phyloP scores from a whole-genome alignment of 2,329 filamentous ascomycete genomes.

The Phaeoacremonium minimum region DNA sequence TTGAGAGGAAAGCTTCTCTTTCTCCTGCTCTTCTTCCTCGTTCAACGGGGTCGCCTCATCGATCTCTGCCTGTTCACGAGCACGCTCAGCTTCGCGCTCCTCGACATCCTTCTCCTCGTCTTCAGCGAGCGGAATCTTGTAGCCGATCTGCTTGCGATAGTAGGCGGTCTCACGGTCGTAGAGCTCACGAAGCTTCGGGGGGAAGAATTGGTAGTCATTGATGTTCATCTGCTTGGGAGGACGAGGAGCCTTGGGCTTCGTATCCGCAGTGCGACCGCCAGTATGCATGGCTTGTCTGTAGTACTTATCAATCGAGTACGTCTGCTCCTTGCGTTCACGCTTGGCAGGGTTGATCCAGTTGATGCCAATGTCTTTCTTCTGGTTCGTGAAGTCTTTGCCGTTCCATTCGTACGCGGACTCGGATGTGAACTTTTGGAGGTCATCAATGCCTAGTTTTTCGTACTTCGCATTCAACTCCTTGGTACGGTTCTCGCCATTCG shows the following conservation, averaged over 20 bases:
- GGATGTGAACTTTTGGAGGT: constrained; percentile 94
- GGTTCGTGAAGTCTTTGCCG: constrained; percentile 87
- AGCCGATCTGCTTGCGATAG: constrained; percentile 93
- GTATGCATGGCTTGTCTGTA: constrained; percentile 86
- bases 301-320: constrained; percentile 98
- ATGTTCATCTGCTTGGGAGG: constrained; percentile 89
- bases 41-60: constrained; percentile 86
- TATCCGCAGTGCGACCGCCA: constrained; percentile 71
- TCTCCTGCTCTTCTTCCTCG: constrained; percentile 84
- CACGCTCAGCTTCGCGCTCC: constrained; percentile 82
- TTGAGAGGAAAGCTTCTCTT: constrained; percentile 73
- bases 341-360: constrained; percentile 98
- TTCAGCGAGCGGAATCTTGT: constrained; percentile 87
- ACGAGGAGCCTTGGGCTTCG: constrained; percentile 92
- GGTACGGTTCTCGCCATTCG: constrained; percentile 82
- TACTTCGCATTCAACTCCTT: constrained; percentile 90
- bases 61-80: constrained; percentile 85
- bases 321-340: constrained; percentile 96
- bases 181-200: constrained; percentile 74
- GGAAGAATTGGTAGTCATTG: constrained; percentile 98
- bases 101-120: constrained; percentile 79
- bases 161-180: constrained; percentile 95
- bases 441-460: constrained; percentile 93
- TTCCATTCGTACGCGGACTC: constrained; percentile 99
- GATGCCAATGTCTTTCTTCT: constrained; percentile 87